Base-by-base conservation (phyloP, 2,329 filamentous ascomycete genomes). In the Pseudocercospora eumusae region DNA sequence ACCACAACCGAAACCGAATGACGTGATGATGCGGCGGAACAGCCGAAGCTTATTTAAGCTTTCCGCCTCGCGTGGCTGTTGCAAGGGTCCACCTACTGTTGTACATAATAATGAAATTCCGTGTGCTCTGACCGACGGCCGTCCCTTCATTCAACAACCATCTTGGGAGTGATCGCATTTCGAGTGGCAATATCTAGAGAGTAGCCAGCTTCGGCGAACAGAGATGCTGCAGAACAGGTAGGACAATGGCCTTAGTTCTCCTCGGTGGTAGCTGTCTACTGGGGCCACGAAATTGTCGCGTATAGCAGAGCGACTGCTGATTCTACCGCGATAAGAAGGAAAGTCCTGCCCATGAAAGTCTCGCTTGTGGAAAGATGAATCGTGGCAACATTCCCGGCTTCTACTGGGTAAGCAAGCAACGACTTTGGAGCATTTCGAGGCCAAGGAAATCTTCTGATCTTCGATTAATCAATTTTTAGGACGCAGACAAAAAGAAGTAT, bases 401-500 rank as follows among this genome's bases (percentile, higher is more conserved):
- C 13, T n/a, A 52, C 21, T 27, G 20, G 25, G 15, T 28, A n/a
- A 27, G 15, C 7, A 23, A 25, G 25, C 20, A 27, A 27, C 27
- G 4, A 27, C 33, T 81, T 27, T 1, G 10, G 15, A 18, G 36
- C 15, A 18, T 15, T 6, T 8, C 13, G 18, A 40, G 4, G 36
- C 8, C 15, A 1, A 8, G 6, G 5, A 8, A 18, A 27, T 27
- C 47, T 11, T n/a, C 21, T 56, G 25, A 52, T 28, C 10, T 25
- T n/a, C 15, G 15, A n/a, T 28, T 15, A 15, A 54, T 8, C 3
- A 18, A 59, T 44, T 49, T 63, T 25, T 63, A 73, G 64, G 78
- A 83, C 64, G 65, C 70, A 33, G 78, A 79, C 42, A 82, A 80
- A 70, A 74, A 75, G 55, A 82, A 81, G 62, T 83, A 83, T 69